Conservation (phyloP, 805 yeast genomes). For the Sugiyamaella marilandica region DNA sequence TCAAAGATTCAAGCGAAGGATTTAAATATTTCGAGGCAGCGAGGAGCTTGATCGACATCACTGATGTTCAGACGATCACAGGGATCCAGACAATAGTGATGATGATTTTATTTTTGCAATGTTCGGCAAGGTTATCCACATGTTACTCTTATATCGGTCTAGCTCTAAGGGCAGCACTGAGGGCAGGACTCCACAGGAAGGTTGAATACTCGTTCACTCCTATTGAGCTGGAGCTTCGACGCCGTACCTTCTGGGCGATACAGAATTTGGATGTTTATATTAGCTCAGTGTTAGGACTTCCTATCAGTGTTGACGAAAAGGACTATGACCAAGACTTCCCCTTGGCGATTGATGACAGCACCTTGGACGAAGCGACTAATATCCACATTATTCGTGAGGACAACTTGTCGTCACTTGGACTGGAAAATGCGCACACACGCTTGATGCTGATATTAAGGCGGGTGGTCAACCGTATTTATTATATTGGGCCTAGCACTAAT, state of each 20-base stretch:
- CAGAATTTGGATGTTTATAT: constrained; percentile 87
- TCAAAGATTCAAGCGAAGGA: constrained; percentile 49
- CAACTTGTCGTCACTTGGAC: constrained; percentile 63
- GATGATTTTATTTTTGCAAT: constrained; percentile 79
- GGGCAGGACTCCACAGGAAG: constrained; percentile 81
- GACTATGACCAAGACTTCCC: constrained; percentile 88
- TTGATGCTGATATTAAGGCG: constrained; percentile 65
- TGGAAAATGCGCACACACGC: constrained; percentile 81
- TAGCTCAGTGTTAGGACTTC: constrained; percentile 80
- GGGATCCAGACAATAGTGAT: constrained; percentile 82
- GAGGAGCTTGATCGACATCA: constrained; percentile 68
- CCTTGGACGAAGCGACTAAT: constrained; percentile 61
- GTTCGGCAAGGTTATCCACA: constrained; percentile 78
- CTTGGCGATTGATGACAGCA: constrained; percentile 77
- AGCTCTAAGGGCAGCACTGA: constrained; percentile 72
- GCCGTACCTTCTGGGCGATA: constrained; percentile 81
- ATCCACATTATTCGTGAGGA: constrained; percentile 41
- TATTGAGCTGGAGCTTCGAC: constrained; percentile 74
- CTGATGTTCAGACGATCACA: constrained; percentile 77
- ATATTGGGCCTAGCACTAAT: constrained; percentile 37
- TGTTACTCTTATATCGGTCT: constrained; percentile 87
- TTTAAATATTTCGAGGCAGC: constrained; percentile 76
- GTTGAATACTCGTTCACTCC: constrained; percentile 61
- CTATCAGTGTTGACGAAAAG: constrained; percentile 66
- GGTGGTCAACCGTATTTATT: constrained; percentile 69